Evolutionary conservation across 2,329 filamentous ascomycete genomes (phyloP), one percentile per base, ranked within the genome.

Genomic region (Tolypocladium tundrense): DNA sequence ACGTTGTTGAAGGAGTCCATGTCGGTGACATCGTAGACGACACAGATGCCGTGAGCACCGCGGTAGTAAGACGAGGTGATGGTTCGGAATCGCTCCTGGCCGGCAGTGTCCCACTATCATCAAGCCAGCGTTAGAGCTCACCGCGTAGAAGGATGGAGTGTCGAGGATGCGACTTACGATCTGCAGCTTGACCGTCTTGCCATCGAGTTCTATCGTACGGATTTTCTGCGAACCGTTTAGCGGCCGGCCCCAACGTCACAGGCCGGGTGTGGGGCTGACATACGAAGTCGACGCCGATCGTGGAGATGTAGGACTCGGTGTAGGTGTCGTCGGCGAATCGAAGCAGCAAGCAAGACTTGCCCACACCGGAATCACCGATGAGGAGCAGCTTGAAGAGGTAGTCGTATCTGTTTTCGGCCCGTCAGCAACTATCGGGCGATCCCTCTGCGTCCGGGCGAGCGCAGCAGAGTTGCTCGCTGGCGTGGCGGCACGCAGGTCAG

Each of bases 1-100:
- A 99, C 94, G 81, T 97, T 99, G 87, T 99, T 97, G 90, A 99
- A 99, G 37, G 91, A 96, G 76, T 97, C 94, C 93, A 97, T 97
- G 76, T 99, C 94, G 67, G 94, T 99, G 72, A 99, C 94, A 87
- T 99, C 94, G 84, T 97, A 99, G 74, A 99, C 94, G 67, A 99
- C 93, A 79, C 94, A 99, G 79, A 99, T 99, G 69, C 94, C 94
- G 79, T 97, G 94, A 66, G 94, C 94, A 70, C 94, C 94, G 73
- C 94, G 91, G 83, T 99, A 99, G 85, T 99, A 99, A 61, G 94
- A 97, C 48, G 93, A 97, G 62, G 94, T 99, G 80, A 99, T 99
- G 70, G 94, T 99, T 75, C 94, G 88, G 91, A 99, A 99, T 71
- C 94, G 91, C 80, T 99, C 94, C 80, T 99, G 94, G 67, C 94